Base-by-base conservation (phyloP, 768 basidiomycete genomes). In the Russula sp. region DNA sequence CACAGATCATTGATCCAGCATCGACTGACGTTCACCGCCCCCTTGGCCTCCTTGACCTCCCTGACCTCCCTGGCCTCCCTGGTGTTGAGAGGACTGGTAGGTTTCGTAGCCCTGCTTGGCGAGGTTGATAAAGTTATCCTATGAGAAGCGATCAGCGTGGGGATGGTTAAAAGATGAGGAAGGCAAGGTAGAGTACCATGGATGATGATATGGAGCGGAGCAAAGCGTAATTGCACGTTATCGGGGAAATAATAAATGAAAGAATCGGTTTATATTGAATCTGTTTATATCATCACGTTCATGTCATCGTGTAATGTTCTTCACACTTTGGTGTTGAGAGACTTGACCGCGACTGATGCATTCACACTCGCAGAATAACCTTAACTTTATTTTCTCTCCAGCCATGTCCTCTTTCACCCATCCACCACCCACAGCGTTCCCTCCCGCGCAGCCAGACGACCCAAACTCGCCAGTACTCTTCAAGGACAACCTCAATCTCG, bases 51-150 rank as follows among this genome's bases (percentile, higher is more conserved):
- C 47, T 7, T 35, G 16, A 13, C 78, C 80, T 35, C 76, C 68
- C 10, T 29, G 8, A 11, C 78, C 81, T 35, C 76, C 69, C 0
- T 25, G 20, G 18, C 59, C 43, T 25, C 32, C 32, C 2, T 60
- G 59, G 36, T 46, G 34, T 20, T 66, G 66, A 11, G 59, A 55
- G 1, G 38, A 14, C 66, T 76, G 73, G 74, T 83, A 83, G 70
- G 82, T 76, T 42, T 81, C 72, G 66, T 80, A 72, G 64, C 83
- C 83, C 72, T 90, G 72, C 73, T 90, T 86, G 10, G 88, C 90
- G 66, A 91, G 71, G 60, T 82, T 83, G 41, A 88, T 78, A 68
- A 91, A 80, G 61, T 71, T 78, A 63, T 89, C 87, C 89, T 87
- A 59, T 1, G 35, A n/a, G 20, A 34, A 57, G 34, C 35, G 6